These are phyloP conservation scores for Aspergillus costaricaensis DNA, from an alignment of 2,329 filamentous ascomycete species.

Conservation along the genomic window DNA sequence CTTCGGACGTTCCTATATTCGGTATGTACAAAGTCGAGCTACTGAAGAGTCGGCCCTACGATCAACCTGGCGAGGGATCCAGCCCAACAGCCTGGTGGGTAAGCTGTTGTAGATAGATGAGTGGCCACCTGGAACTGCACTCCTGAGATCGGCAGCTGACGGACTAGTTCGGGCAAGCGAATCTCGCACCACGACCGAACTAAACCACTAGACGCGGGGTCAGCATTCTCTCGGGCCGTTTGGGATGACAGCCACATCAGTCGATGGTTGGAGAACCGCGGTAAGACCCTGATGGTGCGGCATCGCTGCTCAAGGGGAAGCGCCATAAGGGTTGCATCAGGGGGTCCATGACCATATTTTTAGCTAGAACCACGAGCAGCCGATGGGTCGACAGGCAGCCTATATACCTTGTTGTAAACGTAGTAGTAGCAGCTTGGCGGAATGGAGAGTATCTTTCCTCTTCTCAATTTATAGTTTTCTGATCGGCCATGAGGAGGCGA, in stretches of 20 bases:
- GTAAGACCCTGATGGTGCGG: slow-evolving; percentile 6
- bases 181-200: not conserved
- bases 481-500: no score
- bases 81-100: not conserved
- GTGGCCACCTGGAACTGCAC: not conserved
- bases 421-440: no score
- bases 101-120: not conserved
- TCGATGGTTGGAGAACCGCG: slow-evolving; percentile 10
- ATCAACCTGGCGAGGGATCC: not conserved
- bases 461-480: no score
- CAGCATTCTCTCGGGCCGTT: slow-evolving; percentile 7
- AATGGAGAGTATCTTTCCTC: no score
- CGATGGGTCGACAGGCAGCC: not conserved
- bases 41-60: not conserved
- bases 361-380: not conserved
- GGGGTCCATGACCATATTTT: slow-evolving; percentile 6
- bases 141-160: not conserved
- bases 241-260: slow-evolving; percentile 10
- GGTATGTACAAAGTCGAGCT: no score
- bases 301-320: not conserved
- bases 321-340: slow-evolving; percentile 2
- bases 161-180: not conserved
- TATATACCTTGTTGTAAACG: no score
- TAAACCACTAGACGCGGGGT: slow-evolving; percentile 4
- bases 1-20: no score